phyloP scores from a whole-genome alignment of 768 basidiomycete genomes.

The Psilocybe cyanescens region DNA sequence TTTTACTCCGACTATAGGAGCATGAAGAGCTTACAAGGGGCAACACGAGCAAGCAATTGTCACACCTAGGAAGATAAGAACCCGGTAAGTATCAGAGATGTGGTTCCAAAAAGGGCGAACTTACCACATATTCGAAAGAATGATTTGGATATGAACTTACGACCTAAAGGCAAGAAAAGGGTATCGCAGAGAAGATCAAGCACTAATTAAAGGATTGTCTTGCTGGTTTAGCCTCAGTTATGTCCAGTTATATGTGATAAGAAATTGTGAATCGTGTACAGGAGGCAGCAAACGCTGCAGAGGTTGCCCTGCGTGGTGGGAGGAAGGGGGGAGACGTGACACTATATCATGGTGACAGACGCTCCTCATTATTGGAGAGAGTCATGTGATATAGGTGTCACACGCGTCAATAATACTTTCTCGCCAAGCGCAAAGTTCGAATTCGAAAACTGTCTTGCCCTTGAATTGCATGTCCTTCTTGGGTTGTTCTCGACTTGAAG shows the following conservation, averaged over 20 bases:
- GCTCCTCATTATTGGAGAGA: constrained; percentile 17
- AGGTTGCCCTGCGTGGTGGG: constrained; percentile 23
- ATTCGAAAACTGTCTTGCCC: background rate
- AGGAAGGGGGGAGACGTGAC: constrained; percentile 25
- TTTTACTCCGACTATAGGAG: constrained; percentile 18
- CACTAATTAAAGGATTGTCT: constrained; percentile 24
- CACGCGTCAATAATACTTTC: constrained; percentile 4
- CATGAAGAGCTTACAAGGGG: constrained; percentile 58
- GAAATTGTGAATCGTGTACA: constrained; percentile 14
- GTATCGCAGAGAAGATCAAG: constrained; percentile 27
- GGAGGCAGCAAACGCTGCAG: constrained; percentile 19
- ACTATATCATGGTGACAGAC: constrained; percentile 25
- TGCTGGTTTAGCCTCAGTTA: constrained; percentile 3
- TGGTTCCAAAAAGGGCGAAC: constrained; percentile 14
- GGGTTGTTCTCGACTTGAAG: background rate
- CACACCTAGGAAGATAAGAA: constrained; percentile 55
- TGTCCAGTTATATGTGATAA: constrained; percentile 20
- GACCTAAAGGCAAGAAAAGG: constrained; percentile 15
- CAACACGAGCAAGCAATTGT: constrained; percentile 76
- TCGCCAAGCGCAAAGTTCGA: background rate
- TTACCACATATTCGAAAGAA: constrained; percentile 28
- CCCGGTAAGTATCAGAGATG: background rate
- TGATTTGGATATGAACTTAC: constrained; percentile 17
- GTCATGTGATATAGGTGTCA: constrained; percentile 26
- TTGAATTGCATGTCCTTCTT: background rate